These are phyloP conservation scores for Petrea volubilis DNA, from an alignment of 257 asterid genomes.

Conservation along the genomic window DNA sequence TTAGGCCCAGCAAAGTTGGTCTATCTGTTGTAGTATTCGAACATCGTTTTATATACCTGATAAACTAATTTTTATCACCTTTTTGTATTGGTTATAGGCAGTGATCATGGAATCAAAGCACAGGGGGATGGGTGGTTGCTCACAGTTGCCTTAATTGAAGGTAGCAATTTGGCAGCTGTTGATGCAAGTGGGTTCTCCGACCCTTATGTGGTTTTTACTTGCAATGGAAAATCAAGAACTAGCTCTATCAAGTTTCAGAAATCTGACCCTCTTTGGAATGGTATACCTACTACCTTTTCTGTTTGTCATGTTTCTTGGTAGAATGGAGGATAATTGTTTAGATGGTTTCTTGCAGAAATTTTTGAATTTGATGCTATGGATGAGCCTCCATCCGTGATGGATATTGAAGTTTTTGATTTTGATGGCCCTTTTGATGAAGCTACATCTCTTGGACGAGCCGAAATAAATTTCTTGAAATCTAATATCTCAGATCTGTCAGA, in stretches of 20 bases:
- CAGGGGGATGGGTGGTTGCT: conserved; percentile 97
- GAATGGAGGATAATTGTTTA: not conserved
- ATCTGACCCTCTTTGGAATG: conserved; percentile 87
- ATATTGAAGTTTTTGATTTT: conserved; percentile 84
- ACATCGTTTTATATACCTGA: conserved; percentile 7
- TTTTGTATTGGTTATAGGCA: conserved; percentile 47
- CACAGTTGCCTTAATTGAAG: conserved; percentile 93
- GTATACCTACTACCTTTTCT: conserved; percentile 32
- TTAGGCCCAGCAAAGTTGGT: not conserved
- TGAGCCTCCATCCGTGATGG: conserved; percentile 92
- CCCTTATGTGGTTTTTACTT: conserved; percentile 94
- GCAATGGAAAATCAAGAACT: conserved; percentile 86
- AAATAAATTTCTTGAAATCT: conserved; percentile 75
- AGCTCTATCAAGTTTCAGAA: conserved; percentile 97
- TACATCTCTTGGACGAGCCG: conserved; percentile 84
- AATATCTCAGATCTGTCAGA: conserved; percentile 87
- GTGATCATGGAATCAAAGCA: conserved; percentile 96
- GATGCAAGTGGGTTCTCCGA: conserved; percentile 89
- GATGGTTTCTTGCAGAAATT: conserved; percentile 65
- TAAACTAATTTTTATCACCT: conserved; percentile 17
- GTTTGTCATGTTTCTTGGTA: conserved; percentile 16
- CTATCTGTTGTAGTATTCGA: not conserved
- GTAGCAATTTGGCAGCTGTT: conserved; percentile 84
- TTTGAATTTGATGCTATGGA: conserved; percentile 99
- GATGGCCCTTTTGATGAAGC: conserved; percentile 98